Percentiles rank a stretch among this genome's conserved stretches.
phyloP scores from a whole-genome alignment of 2,329 filamentous ascomycete species.

The Xylaria sp. region DNA sequence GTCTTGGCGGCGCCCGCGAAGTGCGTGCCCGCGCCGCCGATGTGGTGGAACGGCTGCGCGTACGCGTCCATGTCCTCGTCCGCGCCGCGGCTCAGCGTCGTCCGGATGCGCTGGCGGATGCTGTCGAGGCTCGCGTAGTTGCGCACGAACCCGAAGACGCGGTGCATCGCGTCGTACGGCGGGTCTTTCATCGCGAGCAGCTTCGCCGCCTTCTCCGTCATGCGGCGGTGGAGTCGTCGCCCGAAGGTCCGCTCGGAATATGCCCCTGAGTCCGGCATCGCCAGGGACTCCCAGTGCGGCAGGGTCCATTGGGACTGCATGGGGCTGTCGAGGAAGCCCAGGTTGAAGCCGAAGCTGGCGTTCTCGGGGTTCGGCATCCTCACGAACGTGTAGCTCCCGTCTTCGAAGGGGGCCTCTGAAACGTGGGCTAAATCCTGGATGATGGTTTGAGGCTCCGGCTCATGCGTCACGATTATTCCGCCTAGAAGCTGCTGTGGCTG shows the following conservation, averaged over 20 bases:
- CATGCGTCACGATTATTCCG: constrained; percentile 36
- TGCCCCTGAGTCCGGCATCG: constrained; percentile 51
- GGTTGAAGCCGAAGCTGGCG: constrained; percentile 60
- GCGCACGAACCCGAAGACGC: constrained; percentile 76
- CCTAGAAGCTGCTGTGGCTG: constrained; percentile 34
- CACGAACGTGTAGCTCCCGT: constrained; percentile 59
- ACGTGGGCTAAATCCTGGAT: constrained; percentile 11
- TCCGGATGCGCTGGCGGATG: constrained; percentile 57
- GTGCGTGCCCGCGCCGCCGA: constrained; percentile 76
- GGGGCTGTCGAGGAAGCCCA: constrained; percentile 42
- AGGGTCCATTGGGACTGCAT: constrained; percentile 47
- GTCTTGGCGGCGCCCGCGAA: constrained; percentile 56
- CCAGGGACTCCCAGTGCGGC: constrained; percentile 51
- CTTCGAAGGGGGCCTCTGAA: constrained; percentile 19
- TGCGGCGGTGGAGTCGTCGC: constrained; percentile 73
- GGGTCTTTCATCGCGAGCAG: constrained; percentile 65
- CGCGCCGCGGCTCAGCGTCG: constrained; percentile 48
- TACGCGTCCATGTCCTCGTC: constrained; percentile 66
- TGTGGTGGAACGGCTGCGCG: constrained; percentile 69
- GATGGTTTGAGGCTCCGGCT: constrained; percentile 24
- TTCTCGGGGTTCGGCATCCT: constrained; percentile 64
- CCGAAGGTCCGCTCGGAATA: constrained; percentile 74
- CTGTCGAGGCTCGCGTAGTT: constrained; percentile 65
- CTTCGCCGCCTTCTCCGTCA: constrained; percentile 70
- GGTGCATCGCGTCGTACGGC: constrained; percentile 60